A percentile compares a stretch with the other conserved stretches of the same genome.
Evolutionary conservation across 164 flowering plant species (phyloP).

Genomic region (Paratinospora sagittata): DNA sequence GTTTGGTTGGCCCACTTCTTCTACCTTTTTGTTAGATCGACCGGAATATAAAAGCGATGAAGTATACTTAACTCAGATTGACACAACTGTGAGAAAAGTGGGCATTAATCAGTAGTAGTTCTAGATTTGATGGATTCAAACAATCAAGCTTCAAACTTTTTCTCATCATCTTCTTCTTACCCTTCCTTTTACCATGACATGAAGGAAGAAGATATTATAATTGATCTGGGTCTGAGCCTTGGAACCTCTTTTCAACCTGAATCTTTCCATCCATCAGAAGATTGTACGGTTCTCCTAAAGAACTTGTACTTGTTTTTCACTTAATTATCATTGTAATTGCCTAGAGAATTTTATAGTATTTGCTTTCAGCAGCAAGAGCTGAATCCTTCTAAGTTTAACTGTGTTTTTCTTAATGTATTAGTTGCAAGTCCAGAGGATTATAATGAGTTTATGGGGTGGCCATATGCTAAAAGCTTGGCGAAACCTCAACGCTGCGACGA

Average conservation of each 20-base stretch:
- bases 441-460: conserved; percentile 38
- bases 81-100: no score
- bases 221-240: conserved; percentile 74
- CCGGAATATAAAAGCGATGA: conserved; percentile 5
- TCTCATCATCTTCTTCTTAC: conserved; percentile 26
- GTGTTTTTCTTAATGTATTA: background rate
- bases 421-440: conserved; percentile 32
- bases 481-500: conserved; percentile 26
- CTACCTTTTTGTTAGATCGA: conserved; percentile 10
- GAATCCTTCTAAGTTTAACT: background rate
- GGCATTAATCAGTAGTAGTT: background rate
- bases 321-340: background rate
- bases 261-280: conserved; percentile 33
- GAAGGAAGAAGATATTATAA: conserved; percentile 35
- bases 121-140: conserved; percentile 32
- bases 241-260: conserved; percentile 42
- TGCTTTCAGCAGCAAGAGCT: no score
- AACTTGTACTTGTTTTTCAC: background rate
- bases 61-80: background rate
- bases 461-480: conserved; percentile 19
- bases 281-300: conserved; percentile 29
- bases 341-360: no score
- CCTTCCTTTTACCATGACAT: conserved; percentile 28
- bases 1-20: conserved; percentile 16
- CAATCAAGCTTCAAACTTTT: conserved; percentile 18